These are phyloP conservation scores for Rubroboletus pulcherrimus DNA, from an alignment of 768 basidiomycete species.

Conservation along the genomic window DNA sequence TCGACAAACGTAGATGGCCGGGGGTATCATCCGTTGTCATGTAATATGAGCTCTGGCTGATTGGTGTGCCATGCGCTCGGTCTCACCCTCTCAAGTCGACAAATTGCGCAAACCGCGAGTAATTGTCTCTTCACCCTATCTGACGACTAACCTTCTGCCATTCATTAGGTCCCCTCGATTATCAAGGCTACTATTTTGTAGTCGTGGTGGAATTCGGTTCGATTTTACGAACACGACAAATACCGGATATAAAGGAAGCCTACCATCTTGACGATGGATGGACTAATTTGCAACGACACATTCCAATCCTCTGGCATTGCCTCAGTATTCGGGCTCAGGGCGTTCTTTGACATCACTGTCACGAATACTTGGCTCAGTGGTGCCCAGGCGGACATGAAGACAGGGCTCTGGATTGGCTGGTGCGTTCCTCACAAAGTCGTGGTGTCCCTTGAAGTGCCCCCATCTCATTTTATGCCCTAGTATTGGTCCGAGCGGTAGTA, in stretches of 20 bases:
- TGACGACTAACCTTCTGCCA: background rate
- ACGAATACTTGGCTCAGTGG: background rate
- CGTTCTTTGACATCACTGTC: background rate
- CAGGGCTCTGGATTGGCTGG: background rate
- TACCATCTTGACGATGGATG: background rate
- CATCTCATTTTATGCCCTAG: too few relatives aligned
- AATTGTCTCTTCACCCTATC: background rate
- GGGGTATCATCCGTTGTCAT: background rate
- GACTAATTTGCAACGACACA: background rate
- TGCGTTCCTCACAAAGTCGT: too few relatives aligned
- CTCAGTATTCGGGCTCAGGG: background rate
- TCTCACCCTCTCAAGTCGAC: background rate
- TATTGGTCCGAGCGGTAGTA: background rate
- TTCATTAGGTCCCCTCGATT: background rate
- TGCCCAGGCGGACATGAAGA: background rate
- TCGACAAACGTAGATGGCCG: background rate
- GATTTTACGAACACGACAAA: background rate
- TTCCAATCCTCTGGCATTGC: background rate
- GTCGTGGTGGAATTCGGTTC: too few relatives aligned
- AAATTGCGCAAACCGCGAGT: background rate
- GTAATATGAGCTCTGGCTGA: background rate
- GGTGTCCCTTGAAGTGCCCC: background rate
- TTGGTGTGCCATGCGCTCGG: background rate
- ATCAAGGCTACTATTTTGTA: background rate
- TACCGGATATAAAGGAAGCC: background rate